These are phyloP conservation scores for Garcia nutans DNA, from an alignment of 345 rosid genomes.

Conservation along the genomic window DNA sequence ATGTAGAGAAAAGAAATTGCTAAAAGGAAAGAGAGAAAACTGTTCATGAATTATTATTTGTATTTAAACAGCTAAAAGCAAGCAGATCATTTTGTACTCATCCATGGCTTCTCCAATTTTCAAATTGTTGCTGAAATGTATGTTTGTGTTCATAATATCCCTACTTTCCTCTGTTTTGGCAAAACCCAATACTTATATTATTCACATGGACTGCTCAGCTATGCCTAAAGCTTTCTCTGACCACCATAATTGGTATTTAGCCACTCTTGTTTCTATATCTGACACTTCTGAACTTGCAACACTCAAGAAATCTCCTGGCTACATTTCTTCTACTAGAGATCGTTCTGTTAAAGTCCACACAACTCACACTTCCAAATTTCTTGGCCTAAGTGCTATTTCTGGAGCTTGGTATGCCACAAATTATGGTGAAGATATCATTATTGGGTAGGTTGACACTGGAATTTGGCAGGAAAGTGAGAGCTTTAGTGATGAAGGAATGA, in stretches of 20 bases:
- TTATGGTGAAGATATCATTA: constrained; percentile 32
- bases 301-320: constrained; percentile 27
- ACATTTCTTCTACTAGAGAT: constrained; percentile 29
- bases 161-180: neutral
- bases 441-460: constrained; percentile 42
- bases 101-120: constrained; percentile 26
- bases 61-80: too few species aligned
- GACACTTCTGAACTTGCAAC: constrained; percentile 27
- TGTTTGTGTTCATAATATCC: constrained; percentile 22
- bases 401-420: constrained; percentile 31
- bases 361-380: constrained; percentile 36
- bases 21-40: too few species aligned
- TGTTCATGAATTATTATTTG: too few species aligned
- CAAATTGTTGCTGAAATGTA: too few species aligned
- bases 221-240: constrained; percentile 31
- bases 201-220: constrained; percentile 36
- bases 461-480: constrained; percentile 48
- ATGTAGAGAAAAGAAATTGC: too few species aligned
- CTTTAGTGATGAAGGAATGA: constrained; percentile 37
- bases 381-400: constrained; percentile 29
- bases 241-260: constrained; percentile 37
- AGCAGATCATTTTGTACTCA: neutral
- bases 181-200: constrained; percentile 22
- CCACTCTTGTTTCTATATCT: constrained; percentile 27
- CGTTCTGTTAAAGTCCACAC: constrained; percentile 24